A percentile compares a stretch with the other conserved stretches of the same genome.
These are phyloP conservation scores for Podila verticillata DNA, from an alignment of 192 early-diverging fungal genomes.

Conservation along the genomic window DNA sequence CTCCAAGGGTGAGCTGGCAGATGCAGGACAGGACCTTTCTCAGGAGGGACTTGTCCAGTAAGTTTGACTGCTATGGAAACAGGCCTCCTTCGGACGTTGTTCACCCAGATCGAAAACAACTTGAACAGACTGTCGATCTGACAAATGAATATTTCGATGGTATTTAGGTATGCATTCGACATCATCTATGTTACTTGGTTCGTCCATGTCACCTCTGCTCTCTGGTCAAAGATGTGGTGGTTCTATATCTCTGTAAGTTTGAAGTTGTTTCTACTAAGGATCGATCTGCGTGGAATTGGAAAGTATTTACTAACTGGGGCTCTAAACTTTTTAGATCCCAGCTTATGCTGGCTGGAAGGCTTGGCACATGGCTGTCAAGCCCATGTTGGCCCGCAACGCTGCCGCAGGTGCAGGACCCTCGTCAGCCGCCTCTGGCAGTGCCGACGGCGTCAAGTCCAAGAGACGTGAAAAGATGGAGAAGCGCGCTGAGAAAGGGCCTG, in stretches of 20 bases:
- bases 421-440: constrained; percentile 12
- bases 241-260: constrained; percentile 56
- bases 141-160: background rate
- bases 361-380: constrained; percentile 54
- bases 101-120: background rate
- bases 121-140: background rate
- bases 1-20: constrained; percentile 46
- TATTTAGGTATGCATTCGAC: constrained; percentile 82
- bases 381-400: constrained; percentile 40
- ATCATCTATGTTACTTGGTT: constrained; percentile 88
- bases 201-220: constrained; percentile 71
- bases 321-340: constrained; percentile 55
- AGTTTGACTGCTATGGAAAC: constrained; percentile 18
- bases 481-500: constrained; percentile 54
- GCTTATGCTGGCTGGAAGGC: constrained; percentile 66
- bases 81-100: background rate
- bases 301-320: background rate
- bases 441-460: constrained; percentile 56
- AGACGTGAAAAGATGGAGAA: constrained; percentile 64
- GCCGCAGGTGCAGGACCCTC: constrained; percentile 3
- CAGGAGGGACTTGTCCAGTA: constrained; percentile 63
- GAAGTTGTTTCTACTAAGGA: background rate
- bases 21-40: constrained; percentile 62
- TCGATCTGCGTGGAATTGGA: background rate
- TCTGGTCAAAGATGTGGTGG: constrained; percentile 66